These are phyloP conservation scores for Jacaranda mimosifolia DNA, from an alignment of 257 asterid genomes.

Conservation along the genomic window DNA sequence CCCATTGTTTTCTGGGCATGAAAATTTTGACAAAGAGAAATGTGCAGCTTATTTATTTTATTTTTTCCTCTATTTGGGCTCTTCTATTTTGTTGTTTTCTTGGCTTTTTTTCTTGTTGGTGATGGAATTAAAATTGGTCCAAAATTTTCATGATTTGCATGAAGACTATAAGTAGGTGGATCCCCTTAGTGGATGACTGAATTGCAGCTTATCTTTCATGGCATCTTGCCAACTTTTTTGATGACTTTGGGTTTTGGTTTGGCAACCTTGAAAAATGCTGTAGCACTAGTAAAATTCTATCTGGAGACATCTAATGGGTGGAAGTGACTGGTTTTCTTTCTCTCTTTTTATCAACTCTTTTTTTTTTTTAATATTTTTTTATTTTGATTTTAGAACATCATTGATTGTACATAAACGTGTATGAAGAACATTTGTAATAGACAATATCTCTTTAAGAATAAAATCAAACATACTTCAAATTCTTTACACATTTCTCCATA, in stretches of 20 bases:
- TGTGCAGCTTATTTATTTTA: background rate
- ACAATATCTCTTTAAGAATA: too few species aligned
- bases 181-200: conserved; percentile 62
- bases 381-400: too few species aligned
- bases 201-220: conserved; percentile 55
- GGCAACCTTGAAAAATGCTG: conserved; percentile 48
- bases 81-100: conserved; percentile 31
- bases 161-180: conserved; percentile 54
- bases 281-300: conserved; percentile 35
- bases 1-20: conserved; percentile 42
- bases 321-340: conserved; percentile 12
- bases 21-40: conserved; percentile 37
- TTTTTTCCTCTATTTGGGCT: background rate
- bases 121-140: conserved; percentile 38
- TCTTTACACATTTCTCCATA: too few species aligned
- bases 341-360: background rate
- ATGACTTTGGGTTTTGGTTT: conserved; percentile 44
- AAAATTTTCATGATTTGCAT: conserved; percentile 63
- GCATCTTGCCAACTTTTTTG: conserved; percentile 58
- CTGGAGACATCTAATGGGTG: background rate
- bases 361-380: too few species aligned
- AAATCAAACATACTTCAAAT: too few species aligned
- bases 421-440: too few species aligned
- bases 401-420: too few species aligned
- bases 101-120: conserved; percentile 25